These are phyloP conservation scores for Venturia oleaginea DNA, from an alignment of 2,329 filamentous ascomycete species.

Conservation along the genomic window DNA sequence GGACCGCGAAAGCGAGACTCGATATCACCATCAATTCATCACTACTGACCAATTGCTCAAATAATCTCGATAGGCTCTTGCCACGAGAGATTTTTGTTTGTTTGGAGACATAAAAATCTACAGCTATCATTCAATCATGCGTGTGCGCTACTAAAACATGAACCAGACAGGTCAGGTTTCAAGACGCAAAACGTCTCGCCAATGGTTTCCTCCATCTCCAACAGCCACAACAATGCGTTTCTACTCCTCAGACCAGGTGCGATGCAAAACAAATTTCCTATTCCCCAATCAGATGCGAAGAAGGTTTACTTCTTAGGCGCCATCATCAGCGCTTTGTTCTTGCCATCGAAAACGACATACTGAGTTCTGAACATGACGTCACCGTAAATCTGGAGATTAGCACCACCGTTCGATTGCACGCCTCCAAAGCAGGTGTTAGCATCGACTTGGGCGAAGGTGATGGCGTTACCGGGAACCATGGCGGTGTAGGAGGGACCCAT, in stretches of 20 bases:
- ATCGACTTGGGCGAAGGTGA: conserved; percentile 31
- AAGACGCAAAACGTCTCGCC: background rate
- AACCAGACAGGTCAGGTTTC: background rate
- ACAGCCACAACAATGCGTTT: background rate
- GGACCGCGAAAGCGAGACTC: no score
- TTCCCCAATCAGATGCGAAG: background rate
- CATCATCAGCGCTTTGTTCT: conserved; percentile 44
- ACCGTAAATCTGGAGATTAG: conserved; percentile 52
- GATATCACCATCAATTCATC: no score
- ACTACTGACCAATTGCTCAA: no score
- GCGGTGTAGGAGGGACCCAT: conserved; percentile 51
- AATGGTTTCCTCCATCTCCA: background rate
- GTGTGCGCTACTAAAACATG: background rate
- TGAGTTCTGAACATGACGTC: conserved; percentile 52
- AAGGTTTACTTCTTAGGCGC: conserved; percentile 29
- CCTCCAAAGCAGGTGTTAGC: conserved; percentile 56
- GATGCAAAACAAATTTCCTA: conserved; percentile 1
- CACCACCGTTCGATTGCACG: conserved; percentile 48
- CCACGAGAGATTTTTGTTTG: background rate
- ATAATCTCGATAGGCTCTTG: conserved; percentile 3
- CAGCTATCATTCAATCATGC: background rate
- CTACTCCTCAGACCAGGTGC: background rate
- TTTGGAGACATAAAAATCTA: background rate
- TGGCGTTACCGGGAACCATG: conserved; percentile 40
- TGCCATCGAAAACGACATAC: conserved; percentile 51